These are phyloP conservation scores for Lophiostoma macrostomum DNA, from an alignment of 495 filamentous ascomycete genomes.

Conservation along the genomic window DNA sequence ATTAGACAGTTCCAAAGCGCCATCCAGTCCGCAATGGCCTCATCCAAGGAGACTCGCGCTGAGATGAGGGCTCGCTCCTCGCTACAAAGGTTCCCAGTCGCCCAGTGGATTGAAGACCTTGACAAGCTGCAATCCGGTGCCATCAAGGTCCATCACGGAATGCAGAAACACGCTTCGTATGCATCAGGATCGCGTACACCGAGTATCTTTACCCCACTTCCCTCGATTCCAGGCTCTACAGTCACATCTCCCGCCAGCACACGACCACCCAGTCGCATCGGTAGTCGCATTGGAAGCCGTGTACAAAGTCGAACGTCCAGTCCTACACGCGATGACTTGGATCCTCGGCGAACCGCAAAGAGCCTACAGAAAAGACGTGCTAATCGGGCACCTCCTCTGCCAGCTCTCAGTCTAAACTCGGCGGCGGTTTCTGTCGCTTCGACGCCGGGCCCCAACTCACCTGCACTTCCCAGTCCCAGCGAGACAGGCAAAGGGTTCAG, in stretches of 20 bases:
- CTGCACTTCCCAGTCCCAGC: neutral
- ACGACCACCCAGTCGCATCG: conserved; percentile 12
- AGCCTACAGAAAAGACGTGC: no score
- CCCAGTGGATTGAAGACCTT: conserved; percentile 44
- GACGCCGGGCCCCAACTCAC: neutral
- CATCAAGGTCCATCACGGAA: conserved; percentile 31
- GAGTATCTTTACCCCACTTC: conserved; percentile 1
- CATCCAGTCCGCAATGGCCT: conserved; percentile 63
- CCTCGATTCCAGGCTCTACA: conserved; percentile 5
- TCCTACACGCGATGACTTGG: conserved; percentile 18
- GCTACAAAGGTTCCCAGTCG: conserved; percentile 69
- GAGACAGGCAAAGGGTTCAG: conserved; percentile 1
- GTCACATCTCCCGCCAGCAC: conserved; percentile 10
- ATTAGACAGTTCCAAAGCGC: conserved; percentile 70
- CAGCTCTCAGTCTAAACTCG: conserved; percentile 15
- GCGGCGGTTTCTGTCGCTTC: neutral
- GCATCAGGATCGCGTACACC: neutral
- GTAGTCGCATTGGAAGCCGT: conserved; percentile 10
- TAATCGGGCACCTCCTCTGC: no score
- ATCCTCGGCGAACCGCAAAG: no score
- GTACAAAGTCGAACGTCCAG: conserved; percentile 14
- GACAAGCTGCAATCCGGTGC: conserved; percentile 41
- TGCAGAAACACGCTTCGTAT: neutral
- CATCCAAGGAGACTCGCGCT: conserved; percentile 55
- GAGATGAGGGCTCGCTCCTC: conserved; percentile 75